Evolutionary conservation across 1,284 basidiomycete species (phyloP), one percentile per base, ranked within the genome.

Genomic region (Schizophyllum commune): DNA sequence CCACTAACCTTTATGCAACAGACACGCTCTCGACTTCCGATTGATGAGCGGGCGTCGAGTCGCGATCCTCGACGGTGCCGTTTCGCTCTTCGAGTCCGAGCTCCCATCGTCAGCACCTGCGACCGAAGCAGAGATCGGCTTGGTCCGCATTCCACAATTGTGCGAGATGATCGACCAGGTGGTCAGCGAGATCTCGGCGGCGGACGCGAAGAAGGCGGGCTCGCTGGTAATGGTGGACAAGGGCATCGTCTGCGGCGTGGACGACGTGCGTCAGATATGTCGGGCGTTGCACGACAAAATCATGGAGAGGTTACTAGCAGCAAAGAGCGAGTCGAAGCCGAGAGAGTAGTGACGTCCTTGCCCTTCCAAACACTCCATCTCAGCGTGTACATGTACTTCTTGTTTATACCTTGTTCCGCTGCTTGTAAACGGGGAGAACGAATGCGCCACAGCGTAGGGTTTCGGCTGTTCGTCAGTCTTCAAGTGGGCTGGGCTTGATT

Each of bases 11-110:
- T 62, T 19, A 58, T 56, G 55, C 8, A 5, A 4, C 62, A 89
- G 88, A 67, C 85, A 91, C 69, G 91, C 88, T 0, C 76, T 93
- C 54, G 91, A 94, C 68, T 83, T 93, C 70, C 83, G 91, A 67
- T 77, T 92, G 68, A 82, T 92, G 81, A 80, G 76, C 11, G 78
- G 78, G 32, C 81, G 83, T 63, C 82, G 85, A 19, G 79, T 91
- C 9, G 82, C 79, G 13, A 83, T 92, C 58, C 70, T 91, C 34
- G 90, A 92, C 68, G 86, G 79, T 1, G 85, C 87, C 1, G 78
- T 82, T 68, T 82, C 84, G 1, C 70, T 89, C 8, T 86, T 84
- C 65, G 73, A 72, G 51, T 62, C 68, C 20, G 68, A 71, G 11
- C 54, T 62, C 19, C 60, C 56, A 59, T 63, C 55, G 57, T 34